phyloP scores from a whole-genome alignment of 225 moss, liverwort and hornwort genomes.

The Pseudisothecium myosuroides region DNA sequence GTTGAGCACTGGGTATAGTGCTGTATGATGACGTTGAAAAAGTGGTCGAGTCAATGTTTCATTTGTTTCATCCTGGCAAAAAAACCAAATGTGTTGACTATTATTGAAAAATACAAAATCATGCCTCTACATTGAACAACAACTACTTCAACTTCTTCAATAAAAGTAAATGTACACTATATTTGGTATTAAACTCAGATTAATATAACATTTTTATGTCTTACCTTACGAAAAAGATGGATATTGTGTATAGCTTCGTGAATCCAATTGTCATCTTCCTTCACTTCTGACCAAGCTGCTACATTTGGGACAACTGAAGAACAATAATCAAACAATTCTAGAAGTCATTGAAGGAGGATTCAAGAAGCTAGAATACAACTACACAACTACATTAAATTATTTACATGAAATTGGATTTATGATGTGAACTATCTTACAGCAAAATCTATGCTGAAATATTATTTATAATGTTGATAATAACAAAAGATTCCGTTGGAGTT shows the following conservation, averaged over 20 bases:
- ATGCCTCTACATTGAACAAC: not conserved
- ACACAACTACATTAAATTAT: not conserved
- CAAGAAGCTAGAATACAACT: not conserved
- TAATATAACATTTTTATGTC: not conserved
- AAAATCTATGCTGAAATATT: not conserved
- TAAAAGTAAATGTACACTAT: not conserved
- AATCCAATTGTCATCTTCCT: not conserved
- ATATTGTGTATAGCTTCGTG: not conserved
- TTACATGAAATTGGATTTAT: not conserved
- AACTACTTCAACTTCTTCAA: not conserved
- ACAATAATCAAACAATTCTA: not conserved
- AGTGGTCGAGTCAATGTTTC: not conserved
- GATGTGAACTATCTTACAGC: not conserved
- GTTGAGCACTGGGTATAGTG: not conserved
- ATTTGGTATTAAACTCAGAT: not conserved
- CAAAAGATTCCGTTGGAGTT: fast-evolving
- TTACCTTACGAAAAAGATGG: not conserved
- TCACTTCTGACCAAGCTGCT: not conserved
- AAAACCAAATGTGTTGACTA: not conserved
- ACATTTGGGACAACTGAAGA: not conserved
- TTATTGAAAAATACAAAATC: not conserved
- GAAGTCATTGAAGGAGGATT: not conserved
- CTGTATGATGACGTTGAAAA: not conserved
- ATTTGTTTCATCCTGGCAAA: not conserved
- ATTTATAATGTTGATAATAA: not conserved